phyloP scores from a whole-genome alignment of 148 eudicot genomes.

The Arbutus unedo region DNA sequence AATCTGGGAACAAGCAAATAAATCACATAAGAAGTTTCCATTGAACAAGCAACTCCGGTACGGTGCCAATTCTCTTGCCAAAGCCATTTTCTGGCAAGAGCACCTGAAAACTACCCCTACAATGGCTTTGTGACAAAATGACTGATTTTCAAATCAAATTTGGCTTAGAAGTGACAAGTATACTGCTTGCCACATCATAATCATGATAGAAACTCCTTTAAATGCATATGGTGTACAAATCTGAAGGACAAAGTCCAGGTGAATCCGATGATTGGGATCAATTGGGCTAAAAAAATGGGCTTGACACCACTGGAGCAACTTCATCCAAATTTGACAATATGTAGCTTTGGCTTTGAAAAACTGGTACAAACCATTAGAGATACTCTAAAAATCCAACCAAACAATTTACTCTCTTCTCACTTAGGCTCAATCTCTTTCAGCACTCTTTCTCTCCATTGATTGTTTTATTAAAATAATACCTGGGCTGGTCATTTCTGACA shows the following conservation, averaged over 20 bases:
- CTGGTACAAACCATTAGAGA: neutral
- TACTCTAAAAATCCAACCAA: neutral
- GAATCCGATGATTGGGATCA: neutral
- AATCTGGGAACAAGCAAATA: conserved; percentile 36
- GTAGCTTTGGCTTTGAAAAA: neutral
- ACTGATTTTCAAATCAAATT: neutral
- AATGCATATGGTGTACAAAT: neutral
- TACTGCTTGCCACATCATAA: no score
- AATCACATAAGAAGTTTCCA: neutral
- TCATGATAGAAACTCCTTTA: neutral
- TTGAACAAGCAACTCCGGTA: neutral
- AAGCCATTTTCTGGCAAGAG: neutral
- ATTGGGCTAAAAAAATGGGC: neutral
- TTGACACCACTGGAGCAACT: neutral
- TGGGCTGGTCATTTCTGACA: conserved; percentile 92
- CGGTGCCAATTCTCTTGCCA: neutral
- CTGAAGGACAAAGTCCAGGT: neutral
- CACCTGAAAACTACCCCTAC: neutral
- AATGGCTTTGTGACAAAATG: neutral
- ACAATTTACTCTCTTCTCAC: neutral
- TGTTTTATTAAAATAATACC: conserved; percentile 36
- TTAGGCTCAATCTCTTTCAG: neutral
- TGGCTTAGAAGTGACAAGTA: neutral
- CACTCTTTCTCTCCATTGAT: neutral
- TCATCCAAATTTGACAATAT: neutral